Base-by-base conservation (phyloP, 2,329 filamentous ascomycete species). In the Colletotrichum costaricense region DNA sequence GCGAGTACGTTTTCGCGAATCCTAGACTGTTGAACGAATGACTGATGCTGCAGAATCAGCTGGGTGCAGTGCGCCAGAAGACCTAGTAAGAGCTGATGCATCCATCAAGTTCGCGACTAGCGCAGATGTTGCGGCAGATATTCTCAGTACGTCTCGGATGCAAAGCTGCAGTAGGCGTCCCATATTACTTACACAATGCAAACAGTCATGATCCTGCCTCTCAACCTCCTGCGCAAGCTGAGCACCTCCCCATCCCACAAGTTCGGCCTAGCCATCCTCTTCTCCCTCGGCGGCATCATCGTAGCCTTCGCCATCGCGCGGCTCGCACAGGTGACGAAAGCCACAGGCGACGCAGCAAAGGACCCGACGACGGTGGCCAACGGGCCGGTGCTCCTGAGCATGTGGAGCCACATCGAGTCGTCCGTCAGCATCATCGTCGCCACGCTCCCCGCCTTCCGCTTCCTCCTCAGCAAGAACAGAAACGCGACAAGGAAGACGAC, bases 371-470 rank as follows among this genome's bases (percentile, higher is more conserved):
- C 67, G 2, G 55, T 73, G 19, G 71, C 71, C 30, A 73, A 73
- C 24, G 71, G 67, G 16, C 71, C 71, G 3, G 71, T 73, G 30
- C 71, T 73, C 19, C 71, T 71, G 22, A 71, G 67, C 67, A 73
- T 73, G 71, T 73, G 67, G 71, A 73, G 71, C 38, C 71, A 71
- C 60, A 52, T 73, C 62, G 71, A 73, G 67, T 71, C 71, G 54
- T 65, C 67, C 6, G 67, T 73, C 12, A 60, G 64, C 55, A 52
- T 73, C 62, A 68, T 73, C 38, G 71, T 73, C 30, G 71, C 71
- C 28, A 73, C 71, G n/a, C 56, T 73, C 2, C 71, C 71, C 11
- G 71, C 71, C 7, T 73, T 73, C 8, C 71, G 71, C 0, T 73
- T 73, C 55, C 71, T 73, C 2, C 49, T 67, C 9, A 66, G 62